Base-by-base conservation (phyloP, 208 protist genomes). In the Polymyxa betae region DNA sequence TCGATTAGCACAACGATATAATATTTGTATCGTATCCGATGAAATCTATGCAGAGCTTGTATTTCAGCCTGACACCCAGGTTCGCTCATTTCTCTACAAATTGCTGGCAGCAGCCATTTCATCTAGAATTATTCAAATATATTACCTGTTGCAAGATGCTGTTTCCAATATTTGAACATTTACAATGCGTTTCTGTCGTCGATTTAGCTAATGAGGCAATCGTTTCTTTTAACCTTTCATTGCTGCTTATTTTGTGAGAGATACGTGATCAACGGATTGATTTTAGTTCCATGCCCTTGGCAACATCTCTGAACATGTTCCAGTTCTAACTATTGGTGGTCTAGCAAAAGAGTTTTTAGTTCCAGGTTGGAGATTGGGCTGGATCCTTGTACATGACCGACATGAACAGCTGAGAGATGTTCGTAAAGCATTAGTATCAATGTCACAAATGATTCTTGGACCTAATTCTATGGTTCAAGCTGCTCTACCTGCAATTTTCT, bases 331-430 rank as follows among this genome's bases (percentile, higher is more conserved):
- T 41, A 38, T 89, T 38, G 90, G 90, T 49, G 90, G 90, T 43
- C 77, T 92, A 38, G 90, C 90, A 32, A 92, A 92, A 49, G 41
- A 77, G 44, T 92, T 87, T 64, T 41, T 90, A 1, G 90, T 92
- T n/a, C 90, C 90, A 32, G 90, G 90, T 38, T 92, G 90, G 90
- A 38, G 90, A 24, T 20, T 92, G 10, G 90, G 90, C 88, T 92
- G 90, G 90, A 10, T 92, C 38, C 12, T 90, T 20, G n/a, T 92
- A 5, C 90, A 92, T 35, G 90, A 92, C 45, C 90, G 64, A 29
- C 77, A 88, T 41, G 16, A 38, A 38, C 44, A 78, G 29, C 32
- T 89, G n/a, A 12, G 88, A 38, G 16, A 90, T 32, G n/a, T 88
- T 29, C 35, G 46, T 49, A 16, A 16, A n/a, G 77, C 77, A 16